Base-by-base conservation (phyloP, 768 basidiomycete species). In the Hemileccinum rubropunctum region DNA sequence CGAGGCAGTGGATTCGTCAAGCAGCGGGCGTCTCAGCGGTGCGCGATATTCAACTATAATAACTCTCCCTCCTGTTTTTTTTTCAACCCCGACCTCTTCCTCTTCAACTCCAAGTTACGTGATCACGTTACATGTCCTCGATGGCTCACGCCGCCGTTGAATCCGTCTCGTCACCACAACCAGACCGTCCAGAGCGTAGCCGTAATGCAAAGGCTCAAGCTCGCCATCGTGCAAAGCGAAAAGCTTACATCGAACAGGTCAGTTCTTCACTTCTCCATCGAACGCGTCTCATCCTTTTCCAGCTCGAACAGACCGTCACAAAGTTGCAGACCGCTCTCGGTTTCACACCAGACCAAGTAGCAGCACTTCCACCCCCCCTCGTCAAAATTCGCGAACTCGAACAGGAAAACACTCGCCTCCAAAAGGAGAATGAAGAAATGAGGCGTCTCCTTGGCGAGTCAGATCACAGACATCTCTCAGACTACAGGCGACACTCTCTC, bases 161-260 rank as follows among this genome's bases (percentile, higher is more conserved):
- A 60, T 58, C 56, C 40, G 64, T 68, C 57, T 68, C 64, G 64
- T 64, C 70, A 71, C 66, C 69, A 33, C 60, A 67, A 46, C 45
- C 75, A 62, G 83, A 86, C 71, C 81, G 81, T 66, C 86, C 86
- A 75, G 86, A 88, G 71, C 83, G 86, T 59, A 87, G 85, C 78
- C 85, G 88, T 75, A 90, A 90, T 73, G 87, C 86, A 47, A 86
- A 84, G 70, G 91, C 91, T 10, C 91, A 93, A 73, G 91, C 91
- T 32, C 76, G 91, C 60, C 91, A 93, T 76, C 83, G 91, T 53
- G 91, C 90, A 66, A 93, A 93, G 70, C 80, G 91, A 71, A 93
- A 93, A 74, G 91, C 91, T 11, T 93, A 93, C 75, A 91, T 93
- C 63, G 89, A 92, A 58, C 88, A 91, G 79, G 90, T 89, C 41